phyloP scores from a whole-genome alignment of 306 rosid species.

The Vigna angularis region DNA sequence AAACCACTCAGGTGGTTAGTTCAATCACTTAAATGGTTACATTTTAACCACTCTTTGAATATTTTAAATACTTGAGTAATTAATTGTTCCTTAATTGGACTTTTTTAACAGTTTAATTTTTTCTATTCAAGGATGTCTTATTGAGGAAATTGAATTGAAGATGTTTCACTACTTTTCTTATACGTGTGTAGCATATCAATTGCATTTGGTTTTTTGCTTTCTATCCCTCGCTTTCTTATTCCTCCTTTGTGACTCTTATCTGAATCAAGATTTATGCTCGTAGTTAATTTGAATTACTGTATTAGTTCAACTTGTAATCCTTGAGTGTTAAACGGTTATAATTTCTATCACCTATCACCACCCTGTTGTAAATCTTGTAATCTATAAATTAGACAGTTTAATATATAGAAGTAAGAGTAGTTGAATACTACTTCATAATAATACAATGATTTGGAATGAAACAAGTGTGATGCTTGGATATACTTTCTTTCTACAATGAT shows the following conservation, averaged over 20 bases:
- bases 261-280: neutral
- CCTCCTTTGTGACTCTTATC: neutral
- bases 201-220: neutral
- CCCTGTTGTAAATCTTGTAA: conserved; percentile 2
- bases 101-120: neutral
- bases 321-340: neutral
- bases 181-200: neutral
- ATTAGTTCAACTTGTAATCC: neutral
- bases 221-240: neutral
- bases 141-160: conserved; percentile 23
- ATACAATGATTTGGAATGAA: conserved; percentile 1
- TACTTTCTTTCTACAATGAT: conserved; percentile 10
- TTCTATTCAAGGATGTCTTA: neutral
- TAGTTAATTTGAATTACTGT: conserved; percentile 12
- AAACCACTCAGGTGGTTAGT: conserved; percentile 23
- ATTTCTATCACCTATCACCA: neutral
- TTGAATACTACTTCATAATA: conserved; percentile 1
- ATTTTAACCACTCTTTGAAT: neutral
- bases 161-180: neutral
- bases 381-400: neutral
- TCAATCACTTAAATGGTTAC: neutral
- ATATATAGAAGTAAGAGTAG: neutral
- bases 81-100: neutral
- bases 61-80: neutral
- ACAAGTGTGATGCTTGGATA: conserved; percentile 22